Percentiles rank a stretch among this genome's conserved stretches.
Conservation (phyloP, 1,284 basidiomycete genomes). For the Pulveroboletus sp. region DNA sequence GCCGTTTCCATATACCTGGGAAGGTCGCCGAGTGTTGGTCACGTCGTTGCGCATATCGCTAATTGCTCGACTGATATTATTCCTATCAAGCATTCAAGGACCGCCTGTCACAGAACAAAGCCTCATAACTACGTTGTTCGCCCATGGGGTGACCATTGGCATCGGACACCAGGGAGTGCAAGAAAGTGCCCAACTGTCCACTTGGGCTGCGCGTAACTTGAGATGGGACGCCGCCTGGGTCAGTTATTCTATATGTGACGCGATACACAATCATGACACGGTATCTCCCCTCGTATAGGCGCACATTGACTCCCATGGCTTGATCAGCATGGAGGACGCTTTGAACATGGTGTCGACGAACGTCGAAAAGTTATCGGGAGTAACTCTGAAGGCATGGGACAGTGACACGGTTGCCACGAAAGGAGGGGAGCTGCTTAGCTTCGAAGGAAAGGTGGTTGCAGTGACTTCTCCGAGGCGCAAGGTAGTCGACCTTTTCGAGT, state of each 20-base stretch:
- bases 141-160: conserved; percentile 74
- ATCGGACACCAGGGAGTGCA: conserved; percentile 50
- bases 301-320: conserved; percentile 21
- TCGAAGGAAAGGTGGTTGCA: conserved; percentile 51
- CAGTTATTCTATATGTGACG: background rate
- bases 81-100: conserved; percentile 54
- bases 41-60: background rate
- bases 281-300: conserved; percentile 16
- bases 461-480: conserved; percentile 41
- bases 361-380: conserved; percentile 58
- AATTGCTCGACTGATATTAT: conserved; percentile 15
- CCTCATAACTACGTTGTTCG: conserved; percentile 61
- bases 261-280: background rate
- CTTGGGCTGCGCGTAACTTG: conserved; percentile 60
- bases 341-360: conserved; percentile 27
- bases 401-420: conserved; percentile 56
- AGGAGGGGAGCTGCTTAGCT: conserved; percentile 42
- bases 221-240: conserved; percentile 51
- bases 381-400: conserved; percentile 32
- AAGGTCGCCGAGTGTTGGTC: conserved; percentile 50
- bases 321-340: conserved; percentile 28
- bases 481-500: conserved; percentile 34
- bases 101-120: conserved; percentile 73
- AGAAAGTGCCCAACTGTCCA: conserved; percentile 19
- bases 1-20: conserved; percentile 62